Evolutionary conservation across 495 filamentous ascomycete genomes (phyloP).

Genomic region (Bacidia gigantensis): DNA sequence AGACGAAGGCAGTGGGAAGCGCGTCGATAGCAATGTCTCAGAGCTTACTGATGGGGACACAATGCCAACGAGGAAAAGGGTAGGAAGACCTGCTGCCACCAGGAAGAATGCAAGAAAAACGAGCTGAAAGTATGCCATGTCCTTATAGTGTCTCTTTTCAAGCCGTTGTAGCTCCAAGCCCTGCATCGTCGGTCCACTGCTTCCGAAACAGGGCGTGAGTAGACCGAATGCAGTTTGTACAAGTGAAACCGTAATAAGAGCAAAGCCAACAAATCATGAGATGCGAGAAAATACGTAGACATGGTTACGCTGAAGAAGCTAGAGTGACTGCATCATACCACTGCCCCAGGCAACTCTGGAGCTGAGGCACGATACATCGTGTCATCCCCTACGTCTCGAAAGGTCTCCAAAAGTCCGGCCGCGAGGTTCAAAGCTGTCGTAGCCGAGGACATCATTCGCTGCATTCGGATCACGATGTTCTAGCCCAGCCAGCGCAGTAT

Average conservation of each 20-base stretch:
- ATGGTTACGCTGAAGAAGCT: too few relatives aligned
- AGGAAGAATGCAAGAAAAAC: neutral
- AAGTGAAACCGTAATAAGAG: too few relatives aligned
- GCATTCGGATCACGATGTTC: conserved; percentile 15
- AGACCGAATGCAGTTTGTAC: too few relatives aligned
- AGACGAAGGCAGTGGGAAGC: neutral
- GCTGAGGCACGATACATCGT: neutral
- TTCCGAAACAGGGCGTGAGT: too few relatives aligned
- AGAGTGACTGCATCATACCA: neutral
- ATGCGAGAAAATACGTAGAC: too few relatives aligned
- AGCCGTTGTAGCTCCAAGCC: too few relatives aligned
- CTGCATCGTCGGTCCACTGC: too few relatives aligned
- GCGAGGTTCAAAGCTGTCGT: conserved; percentile 19
- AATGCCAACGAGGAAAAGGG: neutral
- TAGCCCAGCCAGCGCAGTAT: neutral
- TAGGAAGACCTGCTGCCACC: neutral
- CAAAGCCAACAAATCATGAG: too few relatives aligned
- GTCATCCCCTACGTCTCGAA: conserved; percentile 10
- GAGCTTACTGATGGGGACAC: neutral
- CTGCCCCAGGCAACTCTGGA: neutral
- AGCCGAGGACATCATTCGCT: conserved; percentile 26
- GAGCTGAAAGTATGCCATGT: neutral
- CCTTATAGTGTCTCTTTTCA: too few relatives aligned
- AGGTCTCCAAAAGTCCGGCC: conserved; percentile 20
- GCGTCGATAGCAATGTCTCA: neutral